phyloP scores from a whole-genome alignment of 2,329 filamentous ascomycete genomes.

The Cladophialophora immunda region DNA sequence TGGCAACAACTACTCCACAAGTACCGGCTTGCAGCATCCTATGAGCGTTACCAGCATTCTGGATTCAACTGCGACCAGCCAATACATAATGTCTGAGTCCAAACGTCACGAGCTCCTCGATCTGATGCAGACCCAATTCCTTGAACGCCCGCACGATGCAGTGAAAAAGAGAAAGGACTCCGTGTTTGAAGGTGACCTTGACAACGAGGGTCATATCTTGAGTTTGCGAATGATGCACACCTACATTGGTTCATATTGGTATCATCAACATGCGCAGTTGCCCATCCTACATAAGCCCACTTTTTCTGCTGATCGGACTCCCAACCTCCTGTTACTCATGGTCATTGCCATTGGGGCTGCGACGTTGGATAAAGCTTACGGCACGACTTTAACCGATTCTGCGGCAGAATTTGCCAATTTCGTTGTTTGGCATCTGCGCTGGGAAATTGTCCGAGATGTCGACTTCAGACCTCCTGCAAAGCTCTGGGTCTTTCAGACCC shows the following conservation, averaged over 20 bases:
- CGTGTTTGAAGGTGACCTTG: conserved; percentile 80
- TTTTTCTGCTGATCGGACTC: conserved; percentile 86
- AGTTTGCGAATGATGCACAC: conserved; percentile 95
- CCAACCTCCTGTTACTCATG: conserved; percentile 81
- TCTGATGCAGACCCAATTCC: conserved; percentile 81
- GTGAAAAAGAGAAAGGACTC: conserved; percentile 77
- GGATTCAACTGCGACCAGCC: conserved; percentile 76
- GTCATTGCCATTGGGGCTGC: conserved; percentile 94
- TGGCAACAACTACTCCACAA: conserved; percentile 27
- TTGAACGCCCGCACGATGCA: conserved; percentile 78
- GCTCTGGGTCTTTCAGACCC: conserved; percentile 92
- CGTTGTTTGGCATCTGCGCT: conserved; percentile 89
- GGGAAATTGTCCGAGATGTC: conserved; percentile 92
- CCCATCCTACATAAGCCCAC: conserved; percentile 95
- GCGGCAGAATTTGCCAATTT: conserved; percentile 90
- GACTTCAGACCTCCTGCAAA: conserved; percentile 93
- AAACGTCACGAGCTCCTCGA: conserved; percentile 86
- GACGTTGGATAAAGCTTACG: conserved; percentile 84
- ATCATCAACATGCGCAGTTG: conserved; percentile 91
- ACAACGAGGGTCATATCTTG: conserved; percentile 68
- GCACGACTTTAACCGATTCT: conserved; percentile 74
- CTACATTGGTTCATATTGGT: conserved; percentile 93
- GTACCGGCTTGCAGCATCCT: conserved; percentile 66
- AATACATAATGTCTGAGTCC: conserved; percentile 83
- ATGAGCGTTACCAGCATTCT: conserved; percentile 90